These are phyloP conservation scores for Akanthomyces muscarius DNA, from an alignment of 2,329 filamentous ascomycete species.

Conservation along the genomic window DNA sequence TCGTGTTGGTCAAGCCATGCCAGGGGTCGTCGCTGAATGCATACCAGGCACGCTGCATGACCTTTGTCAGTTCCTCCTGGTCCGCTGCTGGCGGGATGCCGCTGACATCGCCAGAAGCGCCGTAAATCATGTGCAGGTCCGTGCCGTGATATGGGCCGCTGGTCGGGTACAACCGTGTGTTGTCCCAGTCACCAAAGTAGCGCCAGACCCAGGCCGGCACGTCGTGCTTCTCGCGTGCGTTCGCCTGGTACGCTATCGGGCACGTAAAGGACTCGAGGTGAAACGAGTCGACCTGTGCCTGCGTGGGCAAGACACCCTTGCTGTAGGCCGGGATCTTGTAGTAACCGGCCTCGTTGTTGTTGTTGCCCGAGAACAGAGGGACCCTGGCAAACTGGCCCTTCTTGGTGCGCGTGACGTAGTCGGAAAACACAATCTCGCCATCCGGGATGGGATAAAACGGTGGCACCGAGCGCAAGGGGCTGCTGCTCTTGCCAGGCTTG, in stretches of 20 bases:
- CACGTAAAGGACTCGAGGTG: slow-evolving; percentile 45
- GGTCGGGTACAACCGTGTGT: slow-evolving; percentile 40
- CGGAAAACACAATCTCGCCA: slow-evolving; percentile 36
- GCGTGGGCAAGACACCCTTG: slow-evolving; percentile 35
- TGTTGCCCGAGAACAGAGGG: slow-evolving; percentile 41
- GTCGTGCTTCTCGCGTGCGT: slow-evolving; percentile 29
- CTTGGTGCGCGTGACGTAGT: slow-evolving; percentile 34
- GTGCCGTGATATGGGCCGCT: slow-evolving; percentile 48
- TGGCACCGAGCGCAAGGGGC: slow-evolving; percentile 34
- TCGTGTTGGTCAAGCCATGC: slow-evolving; percentile 28
- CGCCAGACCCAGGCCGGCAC: slow-evolving; percentile 43
- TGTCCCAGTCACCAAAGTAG: slow-evolving; percentile 48
- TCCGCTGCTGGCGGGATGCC: slow-evolving; percentile 30
- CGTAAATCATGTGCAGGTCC: slow-evolving; percentile 46
- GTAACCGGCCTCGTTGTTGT: slow-evolving; percentile 44
- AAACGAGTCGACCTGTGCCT: slow-evolving; percentile 35
- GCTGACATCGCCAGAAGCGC: slow-evolving; percentile 36
- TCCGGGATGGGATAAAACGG: slow-evolving; percentile 42
- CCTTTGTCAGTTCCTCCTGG: slow-evolving; percentile 30
- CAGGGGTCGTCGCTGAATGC: slow-evolving; percentile 37
- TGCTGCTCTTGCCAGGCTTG: slow-evolving; percentile 30
- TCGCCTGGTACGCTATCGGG: slow-evolving; percentile 37
- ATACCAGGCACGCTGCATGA: slow-evolving; percentile 40
- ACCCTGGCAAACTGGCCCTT: slow-evolving; percentile 36
- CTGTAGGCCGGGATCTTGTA: slow-evolving; percentile 42